Evolutionary conservation across 495 filamentous ascomycete genomes (phyloP), one percentile per base, ranked within the genome.

Genomic region (Aspergillus homomorphus): DNA sequence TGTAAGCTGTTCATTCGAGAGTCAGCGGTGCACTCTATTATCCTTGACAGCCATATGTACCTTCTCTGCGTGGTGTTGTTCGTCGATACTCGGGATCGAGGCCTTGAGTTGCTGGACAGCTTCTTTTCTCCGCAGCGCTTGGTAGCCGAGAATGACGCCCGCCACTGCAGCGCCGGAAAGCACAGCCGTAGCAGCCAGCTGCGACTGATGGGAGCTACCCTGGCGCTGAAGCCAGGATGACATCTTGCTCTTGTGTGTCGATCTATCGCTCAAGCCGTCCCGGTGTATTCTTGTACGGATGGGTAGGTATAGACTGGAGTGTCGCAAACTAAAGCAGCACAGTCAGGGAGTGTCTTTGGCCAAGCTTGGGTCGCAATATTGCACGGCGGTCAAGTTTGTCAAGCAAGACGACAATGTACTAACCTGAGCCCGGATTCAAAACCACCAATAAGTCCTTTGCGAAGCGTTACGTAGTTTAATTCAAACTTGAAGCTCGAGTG

Each of bases 111-210:
- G 77, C 51, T 83, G 75, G 6, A 92, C 73, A 24, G 83, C 83
- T 61, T 84, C 82, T 63, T 80, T 81, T 43, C 86, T 71, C 51
- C 77, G 79, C 41, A 88, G 77, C 54, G 80, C 79, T 65, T 94
- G 90, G 62, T 86, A 89, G 45, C 87, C 84, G 52, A 90, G 76
- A 41, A 96, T 86, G 12, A 84, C 78, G 42, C 82, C 79, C 10
- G 89, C 90, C 24, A 90, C 89, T 26, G 89, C 81, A 38, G 84
- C 84, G 21, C 89, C 90, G 0, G 89, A 92, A 5, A 89, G 73
- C 6, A 92, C 74, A 5, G 90, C 90, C 0, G 89, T 90, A 16
- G 88, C 84, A 20, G 84, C 85, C 51, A 96, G 80, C 71, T 93
- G 91, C 3, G 78, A 77, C 60, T 78, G 73, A 45, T 82, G 80